A percentile compares a stretch with the other conserved stretches of the same genome.
Evolutionary conservation across 2,329 filamentous ascomycete genomes (phyloP).

Genomic region (Chaetomium sp.): DNA sequence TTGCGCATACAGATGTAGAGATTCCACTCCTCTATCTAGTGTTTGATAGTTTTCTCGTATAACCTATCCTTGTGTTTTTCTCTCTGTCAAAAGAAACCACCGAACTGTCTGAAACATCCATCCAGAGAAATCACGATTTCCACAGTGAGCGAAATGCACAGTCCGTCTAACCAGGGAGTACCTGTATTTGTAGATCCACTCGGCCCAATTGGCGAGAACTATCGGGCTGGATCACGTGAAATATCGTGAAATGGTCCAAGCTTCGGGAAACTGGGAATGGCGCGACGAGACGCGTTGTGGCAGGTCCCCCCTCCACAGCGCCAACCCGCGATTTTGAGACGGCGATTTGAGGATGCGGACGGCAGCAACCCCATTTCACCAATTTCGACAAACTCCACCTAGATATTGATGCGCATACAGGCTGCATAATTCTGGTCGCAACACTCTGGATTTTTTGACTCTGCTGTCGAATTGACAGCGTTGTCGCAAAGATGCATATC

Average conservation of each 20-base stretch:
- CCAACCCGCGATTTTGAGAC: constrained; percentile 14
- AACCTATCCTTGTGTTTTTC: too few relatives aligned
- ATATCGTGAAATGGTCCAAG: neutral
- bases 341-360: constrained; percentile 10
- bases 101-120: neutral
- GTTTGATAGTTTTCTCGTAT: neutral
- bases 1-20: neutral
- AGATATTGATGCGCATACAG: constrained; percentile 23
- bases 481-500: constrained; percentile 76
- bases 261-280: neutral
- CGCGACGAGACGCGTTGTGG: constrained; percentile 25
- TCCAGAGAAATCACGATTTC: neutral
- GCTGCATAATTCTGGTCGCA: constrained; percentile 7
- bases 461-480: constrained; percentile 38
- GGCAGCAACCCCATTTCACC: constrained; percentile 5
- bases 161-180: too few relatives aligned
- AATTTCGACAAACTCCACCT: neutral
- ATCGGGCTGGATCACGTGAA: constrained; percentile 9
- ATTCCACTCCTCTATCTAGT: neutral
- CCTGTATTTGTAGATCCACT: neutral
- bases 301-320: constrained; percentile 6
- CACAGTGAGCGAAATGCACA: neutral
- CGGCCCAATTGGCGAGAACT: neutral
- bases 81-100: neutral
- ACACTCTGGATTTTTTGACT: constrained; percentile 20